These are phyloP conservation scores for Bisporella sp. DNA, from an alignment of 2,329 filamentous ascomycete genomes.

Conservation along the genomic window DNA sequence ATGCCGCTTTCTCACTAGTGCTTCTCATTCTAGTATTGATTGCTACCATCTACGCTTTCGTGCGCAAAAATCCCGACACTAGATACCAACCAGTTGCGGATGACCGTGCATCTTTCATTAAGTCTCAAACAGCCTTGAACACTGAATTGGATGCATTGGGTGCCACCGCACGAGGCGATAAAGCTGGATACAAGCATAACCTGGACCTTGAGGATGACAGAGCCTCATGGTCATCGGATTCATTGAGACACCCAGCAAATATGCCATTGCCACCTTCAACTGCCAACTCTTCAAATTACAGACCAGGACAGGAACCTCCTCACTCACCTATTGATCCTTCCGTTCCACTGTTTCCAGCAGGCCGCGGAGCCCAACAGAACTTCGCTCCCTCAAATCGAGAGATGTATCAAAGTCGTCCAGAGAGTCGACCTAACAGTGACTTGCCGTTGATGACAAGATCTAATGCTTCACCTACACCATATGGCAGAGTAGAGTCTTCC, in stretches of 20 bases:
- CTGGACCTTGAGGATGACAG: conserved; percentile 67
- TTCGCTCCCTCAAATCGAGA: conserved; percentile 22
- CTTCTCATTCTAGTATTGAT: conserved; percentile 77
- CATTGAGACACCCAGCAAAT: conserved; percentile 38
- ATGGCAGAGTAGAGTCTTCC: conserved; percentile 25
- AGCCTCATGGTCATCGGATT: conserved; percentile 57
- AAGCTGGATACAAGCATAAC: conserved; percentile 49
- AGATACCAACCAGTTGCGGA: conserved; percentile 96
- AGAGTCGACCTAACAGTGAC: conserved; percentile 20
- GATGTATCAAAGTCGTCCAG: conserved; percentile 16
- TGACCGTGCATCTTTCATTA: conserved; percentile 94
- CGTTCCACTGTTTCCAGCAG: conserved; percentile 43
- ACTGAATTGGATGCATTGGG: conserved; percentile 88
- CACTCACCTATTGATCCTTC: conserved; percentile 43
- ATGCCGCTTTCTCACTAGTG: conserved; percentile 75
- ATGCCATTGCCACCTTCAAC: conserved; percentile 25
- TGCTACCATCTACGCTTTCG: conserved; percentile 70
- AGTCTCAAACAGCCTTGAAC: conserved; percentile 81
- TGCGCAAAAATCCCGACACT: conserved; percentile 89
- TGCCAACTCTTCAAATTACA: conserved; percentile 21
- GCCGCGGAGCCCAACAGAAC: conserved; percentile 23
- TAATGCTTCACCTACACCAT: conserved; percentile 17
- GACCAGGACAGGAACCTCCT: conserved; percentile 24
- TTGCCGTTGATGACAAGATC: conserved; percentile 16
- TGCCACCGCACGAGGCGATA: conserved; percentile 81